phyloP scores from a whole-genome alignment of 257 asterid genomes.

The Fraxinus quadrangulata region DNA sequence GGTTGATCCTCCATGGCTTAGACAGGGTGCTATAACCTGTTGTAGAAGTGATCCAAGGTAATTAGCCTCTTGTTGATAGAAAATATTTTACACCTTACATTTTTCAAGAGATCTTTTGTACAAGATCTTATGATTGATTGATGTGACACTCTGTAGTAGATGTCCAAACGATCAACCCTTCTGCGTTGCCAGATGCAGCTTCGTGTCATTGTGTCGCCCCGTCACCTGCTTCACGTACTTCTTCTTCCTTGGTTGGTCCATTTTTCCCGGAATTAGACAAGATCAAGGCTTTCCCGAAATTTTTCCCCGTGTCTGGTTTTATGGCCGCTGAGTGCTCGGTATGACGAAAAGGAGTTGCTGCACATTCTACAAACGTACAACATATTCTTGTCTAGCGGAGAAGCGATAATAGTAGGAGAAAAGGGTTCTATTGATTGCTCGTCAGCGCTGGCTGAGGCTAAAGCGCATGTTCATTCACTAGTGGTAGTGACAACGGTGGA shows the following conservation, averaged over 20 bases:
- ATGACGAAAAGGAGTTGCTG: constrained; percentile 48
- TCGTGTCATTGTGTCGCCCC: constrained; percentile 54
- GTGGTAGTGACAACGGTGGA: too few relatives aligned
- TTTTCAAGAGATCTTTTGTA: too few relatives aligned
- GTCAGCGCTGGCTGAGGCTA: too few relatives aligned
- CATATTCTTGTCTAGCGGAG: background rate
- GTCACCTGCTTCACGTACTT: constrained; percentile 61
- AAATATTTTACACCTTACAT: too few relatives aligned
- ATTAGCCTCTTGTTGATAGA: too few relatives aligned
- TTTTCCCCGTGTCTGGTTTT: constrained; percentile 96
- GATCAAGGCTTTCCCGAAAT: constrained; percentile 44
- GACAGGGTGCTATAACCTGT: too few relatives aligned
- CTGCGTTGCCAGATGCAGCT: constrained; percentile 57
- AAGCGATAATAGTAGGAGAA: background rate
- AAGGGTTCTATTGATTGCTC: background rate
- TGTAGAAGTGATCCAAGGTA: too few relatives aligned
- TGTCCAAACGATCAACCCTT: too few relatives aligned
- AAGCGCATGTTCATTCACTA: too few relatives aligned
- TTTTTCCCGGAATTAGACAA: constrained; percentile 39
- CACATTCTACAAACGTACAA: constrained; percentile 61
- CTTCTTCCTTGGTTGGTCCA: constrained; percentile 40
- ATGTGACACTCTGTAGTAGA: too few relatives aligned
- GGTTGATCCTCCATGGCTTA: too few relatives aligned
- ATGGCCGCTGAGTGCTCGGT: constrained; percentile 93
- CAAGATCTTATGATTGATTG: too few relatives aligned